Conservation (phyloP, 805 yeast species). For the Barnettozyma populi region DNA sequence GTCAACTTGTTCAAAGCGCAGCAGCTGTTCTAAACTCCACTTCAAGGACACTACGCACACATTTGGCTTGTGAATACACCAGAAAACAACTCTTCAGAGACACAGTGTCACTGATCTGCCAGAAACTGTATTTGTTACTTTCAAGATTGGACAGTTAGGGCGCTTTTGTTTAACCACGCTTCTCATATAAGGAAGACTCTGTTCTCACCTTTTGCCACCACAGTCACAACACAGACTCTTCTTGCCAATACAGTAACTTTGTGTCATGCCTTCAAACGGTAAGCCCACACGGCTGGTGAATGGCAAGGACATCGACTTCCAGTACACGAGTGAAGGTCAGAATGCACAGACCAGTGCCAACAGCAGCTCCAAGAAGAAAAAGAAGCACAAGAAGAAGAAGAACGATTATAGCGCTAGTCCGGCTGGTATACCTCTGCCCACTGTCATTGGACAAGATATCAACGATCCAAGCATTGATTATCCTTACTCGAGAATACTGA, state of each 20-base stretch:
- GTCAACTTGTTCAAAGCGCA: not conserved
- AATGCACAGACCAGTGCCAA: slow-evolving; percentile 1
- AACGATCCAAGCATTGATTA: slow-evolving; percentile 57
- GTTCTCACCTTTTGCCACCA: not conserved
- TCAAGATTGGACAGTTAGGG: not conserved
- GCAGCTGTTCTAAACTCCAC: not conserved
- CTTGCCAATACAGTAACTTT: not conserved
- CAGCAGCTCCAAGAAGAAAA: slow-evolving; percentile 20
- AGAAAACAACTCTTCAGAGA: not conserved
- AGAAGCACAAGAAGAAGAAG: slow-evolving; percentile 31
- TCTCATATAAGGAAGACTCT: not conserved
- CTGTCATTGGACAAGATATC: slow-evolving; percentile 27
- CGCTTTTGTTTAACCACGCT: not conserved
- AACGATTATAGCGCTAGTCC: slow-evolving; percentile 2
- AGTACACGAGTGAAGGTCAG: slow-evolving; percentile 16
- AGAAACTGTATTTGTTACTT: not conserved
- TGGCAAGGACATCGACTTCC: slow-evolving; percentile 30
- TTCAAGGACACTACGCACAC: not conserved
- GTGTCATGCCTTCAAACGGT: not conserved
- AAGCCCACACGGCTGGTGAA: slow-evolving; percentile 15
- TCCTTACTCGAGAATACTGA: slow-evolving; percentile 67
- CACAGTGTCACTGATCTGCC: not conserved
- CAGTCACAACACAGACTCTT: not conserved
- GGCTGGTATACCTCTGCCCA: slow-evolving; percentile 7
- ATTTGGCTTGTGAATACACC: not conserved